Conservation (phyloP, 202 grass and related monocot species). For the Schoenoplectus tabernaemontani region DNA sequence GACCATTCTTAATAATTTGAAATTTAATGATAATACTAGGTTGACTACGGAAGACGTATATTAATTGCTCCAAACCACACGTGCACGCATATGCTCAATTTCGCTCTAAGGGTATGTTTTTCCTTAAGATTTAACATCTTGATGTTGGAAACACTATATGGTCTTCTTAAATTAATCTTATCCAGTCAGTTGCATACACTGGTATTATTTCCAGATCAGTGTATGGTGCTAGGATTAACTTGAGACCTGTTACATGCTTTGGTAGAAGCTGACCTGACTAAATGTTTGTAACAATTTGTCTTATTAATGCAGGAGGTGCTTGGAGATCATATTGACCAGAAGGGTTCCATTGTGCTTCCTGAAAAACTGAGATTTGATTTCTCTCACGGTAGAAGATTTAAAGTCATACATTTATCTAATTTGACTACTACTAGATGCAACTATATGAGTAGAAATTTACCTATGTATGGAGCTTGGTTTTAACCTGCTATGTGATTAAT, state of each 20-base stretch:
- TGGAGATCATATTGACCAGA: conserved; percentile 96
- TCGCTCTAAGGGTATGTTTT: conserved; percentile 72
- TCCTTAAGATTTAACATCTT: conserved; percentile 17
- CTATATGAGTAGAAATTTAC: background rate
- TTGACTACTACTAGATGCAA: background rate
- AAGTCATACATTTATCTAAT: background rate
- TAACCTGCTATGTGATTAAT: background rate
- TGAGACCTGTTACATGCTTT: background rate
- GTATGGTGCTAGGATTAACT: background rate
- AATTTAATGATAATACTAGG: conserved; percentile 39
- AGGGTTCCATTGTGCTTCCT: conserved; percentile 97
- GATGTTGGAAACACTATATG: background rate
- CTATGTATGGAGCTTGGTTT: background rate
- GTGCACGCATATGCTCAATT: conserved; percentile 98
- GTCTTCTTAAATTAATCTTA: conserved; percentile 6
- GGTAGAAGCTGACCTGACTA: background rate
- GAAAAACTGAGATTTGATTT: conserved; percentile 98
- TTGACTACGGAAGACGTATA: conserved; percentile 72
- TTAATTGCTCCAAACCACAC: conserved; percentile 95
- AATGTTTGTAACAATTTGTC: background rate
- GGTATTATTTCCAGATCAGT: background rate
- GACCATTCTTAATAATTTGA: background rate
- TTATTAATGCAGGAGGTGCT: conserved; percentile 71
- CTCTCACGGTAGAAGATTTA: conserved; percentile 97
- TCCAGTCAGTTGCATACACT: background rate